A percentile compares a stretch with the other conserved stretches of the same genome.
These are phyloP conservation scores for Citrullus amarus DNA, from an alignment of 306 rosid genomes.

Conservation along the genomic window DNA sequence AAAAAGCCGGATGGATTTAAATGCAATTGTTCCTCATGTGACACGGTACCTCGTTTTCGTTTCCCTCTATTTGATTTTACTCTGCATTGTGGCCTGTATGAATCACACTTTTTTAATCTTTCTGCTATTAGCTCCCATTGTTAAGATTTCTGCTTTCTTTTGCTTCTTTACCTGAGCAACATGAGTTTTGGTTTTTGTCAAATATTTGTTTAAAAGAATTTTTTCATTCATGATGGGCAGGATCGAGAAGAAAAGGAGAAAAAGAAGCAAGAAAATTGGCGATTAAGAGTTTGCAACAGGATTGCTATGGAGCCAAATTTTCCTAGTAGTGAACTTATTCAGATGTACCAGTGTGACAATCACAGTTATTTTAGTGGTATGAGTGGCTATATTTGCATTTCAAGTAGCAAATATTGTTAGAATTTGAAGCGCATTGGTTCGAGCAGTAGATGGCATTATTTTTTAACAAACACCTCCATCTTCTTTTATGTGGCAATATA, in stretches of 20 bases:
- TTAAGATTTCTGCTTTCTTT: neutral
- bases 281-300: constrained; percentile 42
- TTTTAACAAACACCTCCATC: neutral
- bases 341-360: constrained; percentile 51
- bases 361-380: constrained; percentile 52
- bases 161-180: neutral
- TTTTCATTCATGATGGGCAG: constrained; percentile 31
- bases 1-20: constrained; percentile 58
- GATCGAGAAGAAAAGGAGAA: constrained; percentile 46
- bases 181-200: neutral
- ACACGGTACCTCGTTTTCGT: constrained; percentile 28
- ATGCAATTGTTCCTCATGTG: constrained; percentile 69
- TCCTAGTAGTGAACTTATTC: constrained; percentile 52
- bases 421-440: neutral
- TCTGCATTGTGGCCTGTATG: neutral
- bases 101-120: neutral
- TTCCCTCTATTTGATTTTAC: neutral
- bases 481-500: neutral
- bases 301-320: constrained; percentile 58
- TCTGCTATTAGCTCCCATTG: neutral
- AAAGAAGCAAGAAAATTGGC: constrained; percentile 51
- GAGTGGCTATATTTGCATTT: constrained; percentile 9
- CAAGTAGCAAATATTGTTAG: neutral
- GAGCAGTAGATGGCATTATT: neutral
- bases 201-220: neutral